These are phyloP conservation scores for Lavandula angustifolia DNA, from an alignment of 257 asterid genomes.

Conservation along the genomic window DNA sequence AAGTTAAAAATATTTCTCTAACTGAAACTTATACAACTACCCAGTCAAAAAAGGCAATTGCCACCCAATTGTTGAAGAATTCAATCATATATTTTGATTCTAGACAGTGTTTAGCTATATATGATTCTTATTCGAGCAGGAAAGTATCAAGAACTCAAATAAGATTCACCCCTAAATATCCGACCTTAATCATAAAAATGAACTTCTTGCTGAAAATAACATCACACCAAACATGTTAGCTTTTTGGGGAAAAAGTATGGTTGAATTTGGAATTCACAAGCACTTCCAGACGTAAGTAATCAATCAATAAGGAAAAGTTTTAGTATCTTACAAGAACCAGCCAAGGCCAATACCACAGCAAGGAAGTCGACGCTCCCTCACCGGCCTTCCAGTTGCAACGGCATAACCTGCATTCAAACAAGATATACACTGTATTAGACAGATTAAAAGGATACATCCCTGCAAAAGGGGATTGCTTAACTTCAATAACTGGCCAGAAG, in stretches of 20 bases:
- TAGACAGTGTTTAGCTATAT: neutral
- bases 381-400: constrained; percentile 66
- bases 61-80: neutral
- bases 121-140: neutral
- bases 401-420: constrained; percentile 53
- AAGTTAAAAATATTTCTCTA: constrained; percentile 2
- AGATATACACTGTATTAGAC: neutral
- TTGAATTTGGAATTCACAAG: constrained; percentile 3
- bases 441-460: neutral
- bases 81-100: neutral
- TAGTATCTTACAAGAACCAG: constrained; percentile 69
- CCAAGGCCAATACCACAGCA: constrained; percentile 86
- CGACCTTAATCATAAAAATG: neutral
- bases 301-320: constrained; percentile 13
- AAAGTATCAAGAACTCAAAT: neutral
- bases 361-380: constrained; percentile 66
- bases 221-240: constrained; percentile 5
- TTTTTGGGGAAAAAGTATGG: neutral
- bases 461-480: neutral
- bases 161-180: neutral
- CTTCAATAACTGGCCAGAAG: neutral
- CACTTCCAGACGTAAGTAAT: constrained; percentile 13
- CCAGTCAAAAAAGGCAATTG: neutral
- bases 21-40: neutral
- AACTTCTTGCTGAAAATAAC: neutral